Evolutionary conservation across 768 basidiomycete genomes (phyloP).

Genomic region (Kwoniella bestiolae): DNA sequence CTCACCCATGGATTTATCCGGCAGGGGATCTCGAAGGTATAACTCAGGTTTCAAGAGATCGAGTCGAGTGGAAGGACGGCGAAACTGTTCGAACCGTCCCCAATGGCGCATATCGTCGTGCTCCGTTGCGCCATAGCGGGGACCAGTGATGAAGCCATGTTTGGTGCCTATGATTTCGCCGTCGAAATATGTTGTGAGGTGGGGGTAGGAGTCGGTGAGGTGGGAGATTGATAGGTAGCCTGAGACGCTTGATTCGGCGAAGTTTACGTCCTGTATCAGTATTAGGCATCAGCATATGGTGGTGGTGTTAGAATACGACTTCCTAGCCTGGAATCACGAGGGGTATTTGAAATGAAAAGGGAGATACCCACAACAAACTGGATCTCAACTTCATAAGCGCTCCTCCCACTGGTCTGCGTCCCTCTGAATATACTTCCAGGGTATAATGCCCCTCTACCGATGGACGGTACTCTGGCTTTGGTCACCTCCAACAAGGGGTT

Average conservation of each 20-base stretch:
- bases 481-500: constrained; percentile 54
- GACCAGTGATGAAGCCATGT: constrained; percentile 87
- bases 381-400: constrained; percentile 91
- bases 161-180: constrained; percentile 92
- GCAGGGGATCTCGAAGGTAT: constrained; percentile 66
- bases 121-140: constrained; percentile 67
- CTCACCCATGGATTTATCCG: constrained; percentile 33
- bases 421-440: constrained; percentile 87
- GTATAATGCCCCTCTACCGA: constrained; percentile 61
- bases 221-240: constrained; percentile 93
- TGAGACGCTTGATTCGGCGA: constrained; percentile 79
- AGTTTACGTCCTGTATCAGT: constrained; percentile 76
- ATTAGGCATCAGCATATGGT: neutral
- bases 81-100: constrained; percentile 89
- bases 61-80: constrained; percentile 68
- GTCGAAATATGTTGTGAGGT: constrained; percentile 94
- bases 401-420: constrained; percentile 90
- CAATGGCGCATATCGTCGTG: constrained; percentile 92
- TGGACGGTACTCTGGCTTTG: constrained; percentile 34
- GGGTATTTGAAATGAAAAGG: neutral
- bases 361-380: constrained; percentile 74
- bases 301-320: too few species aligned
- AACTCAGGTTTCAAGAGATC: constrained; percentile 78
- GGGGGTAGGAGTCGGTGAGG: constrained; percentile 90
- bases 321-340: too few species aligned